A percentile compares a stretch with the other conserved stretches of the same genome.
These are phyloP conservation scores for Mytilinidion resinicola DNA, from an alignment of 495 filamentous ascomycete genomes.

Conservation along the genomic window DNA sequence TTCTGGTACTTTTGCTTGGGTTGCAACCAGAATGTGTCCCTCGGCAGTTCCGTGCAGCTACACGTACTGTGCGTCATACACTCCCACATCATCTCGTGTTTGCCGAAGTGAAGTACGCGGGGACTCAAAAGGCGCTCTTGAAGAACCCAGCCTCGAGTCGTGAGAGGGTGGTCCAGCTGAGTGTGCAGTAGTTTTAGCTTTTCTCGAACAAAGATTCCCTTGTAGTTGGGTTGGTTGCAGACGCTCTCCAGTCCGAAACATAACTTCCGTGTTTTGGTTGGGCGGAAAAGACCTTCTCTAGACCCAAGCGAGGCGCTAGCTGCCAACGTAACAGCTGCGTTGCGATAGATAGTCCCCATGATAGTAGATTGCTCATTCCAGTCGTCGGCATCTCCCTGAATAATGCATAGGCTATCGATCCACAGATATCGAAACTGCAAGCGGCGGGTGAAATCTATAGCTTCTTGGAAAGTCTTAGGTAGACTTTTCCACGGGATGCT, in stretches of 20 bases:
- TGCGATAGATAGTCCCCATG: constrained; percentile 9
- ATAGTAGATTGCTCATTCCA: neutral
- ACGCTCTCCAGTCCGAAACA: neutral
- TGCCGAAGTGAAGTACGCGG: constrained; percentile 9
- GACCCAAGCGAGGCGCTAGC: constrained; percentile 1
- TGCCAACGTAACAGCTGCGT: constrained; percentile 8
- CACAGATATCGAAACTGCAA: constrained; percentile 6
- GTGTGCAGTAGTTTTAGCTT: neutral
- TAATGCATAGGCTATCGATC: constrained; percentile 12
- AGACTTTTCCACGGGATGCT: neutral
- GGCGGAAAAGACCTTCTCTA: constrained; percentile 1
- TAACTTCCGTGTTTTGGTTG: neutral
- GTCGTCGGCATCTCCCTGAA: constrained; percentile 1
- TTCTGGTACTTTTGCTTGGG: neutral
- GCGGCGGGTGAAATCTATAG: constrained; percentile 2
- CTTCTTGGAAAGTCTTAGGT: constrained; percentile 3
- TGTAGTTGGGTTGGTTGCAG: neutral
- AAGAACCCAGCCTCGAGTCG: constrained; percentile 11
- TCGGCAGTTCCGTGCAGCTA: neutral
- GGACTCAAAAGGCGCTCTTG: constrained; percentile 14
- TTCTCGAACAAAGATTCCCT: neutral
- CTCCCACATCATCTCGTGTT: constrained; percentile 10
- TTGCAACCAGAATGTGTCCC: neutral
- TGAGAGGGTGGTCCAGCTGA: neutral
- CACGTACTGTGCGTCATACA: constrained; percentile 1